Evolutionary conservation across 768 basidiomycete genomes (phyloP).

Genomic region (Mycena haematopus): DNA sequence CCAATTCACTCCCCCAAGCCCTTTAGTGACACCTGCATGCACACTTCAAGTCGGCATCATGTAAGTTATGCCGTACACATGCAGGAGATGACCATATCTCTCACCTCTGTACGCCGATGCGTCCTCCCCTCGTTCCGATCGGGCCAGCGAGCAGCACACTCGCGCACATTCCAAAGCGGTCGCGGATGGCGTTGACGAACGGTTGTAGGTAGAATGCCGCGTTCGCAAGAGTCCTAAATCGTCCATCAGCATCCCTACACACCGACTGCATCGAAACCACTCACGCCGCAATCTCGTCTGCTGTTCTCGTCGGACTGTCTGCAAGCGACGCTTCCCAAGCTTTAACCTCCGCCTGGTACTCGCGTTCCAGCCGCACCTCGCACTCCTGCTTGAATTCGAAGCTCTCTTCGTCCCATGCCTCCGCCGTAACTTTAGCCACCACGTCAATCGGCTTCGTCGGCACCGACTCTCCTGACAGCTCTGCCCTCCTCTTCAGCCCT

Average conservation of each 20-base stretch:
- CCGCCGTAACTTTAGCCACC: neutral
- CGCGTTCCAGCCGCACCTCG: no score
- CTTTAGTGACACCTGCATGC: no score
- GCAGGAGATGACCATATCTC: no score
- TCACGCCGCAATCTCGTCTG: constrained; percentile 3
- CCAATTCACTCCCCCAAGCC: neutral
- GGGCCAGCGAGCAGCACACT: neutral
- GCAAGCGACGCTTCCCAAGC: constrained; percentile 7
- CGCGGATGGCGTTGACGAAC: neutral
- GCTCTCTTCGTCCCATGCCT: neutral
- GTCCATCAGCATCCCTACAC: neutral
- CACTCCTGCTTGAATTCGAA: neutral
- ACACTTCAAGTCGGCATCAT: no score
- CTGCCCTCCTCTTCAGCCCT: neutral
- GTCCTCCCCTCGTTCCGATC: neutral
- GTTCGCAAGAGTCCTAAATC: neutral
- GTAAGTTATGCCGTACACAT: no score
- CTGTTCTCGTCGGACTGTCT: constrained; percentile 1
- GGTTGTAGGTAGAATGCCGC: constrained; percentile 4
- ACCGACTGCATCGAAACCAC: neutral
- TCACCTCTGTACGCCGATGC: constrained; percentile 2
- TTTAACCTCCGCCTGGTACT: neutral
- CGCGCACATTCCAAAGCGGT: constrained; percentile 7
- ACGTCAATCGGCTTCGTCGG: neutral
- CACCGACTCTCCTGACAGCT: neutral